Evolutionary conservation across 345 rosid genomes (phyloP).

Genomic region (Mallotus nudiflorus): DNA sequence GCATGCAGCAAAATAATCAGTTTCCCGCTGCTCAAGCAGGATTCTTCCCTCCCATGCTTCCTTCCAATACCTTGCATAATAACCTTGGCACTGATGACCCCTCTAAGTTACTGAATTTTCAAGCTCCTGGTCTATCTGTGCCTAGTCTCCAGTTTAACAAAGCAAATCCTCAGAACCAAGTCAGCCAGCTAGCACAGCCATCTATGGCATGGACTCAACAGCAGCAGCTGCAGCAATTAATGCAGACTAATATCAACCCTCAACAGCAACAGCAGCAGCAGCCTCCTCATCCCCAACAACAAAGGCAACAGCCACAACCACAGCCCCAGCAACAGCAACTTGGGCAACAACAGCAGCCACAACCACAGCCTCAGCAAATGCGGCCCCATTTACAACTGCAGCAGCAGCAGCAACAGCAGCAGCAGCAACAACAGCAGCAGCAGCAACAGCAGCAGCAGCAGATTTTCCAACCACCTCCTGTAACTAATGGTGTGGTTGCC

Average conservation of each 20-base stretch:
- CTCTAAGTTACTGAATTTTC: slow-evolving; percentile 80
- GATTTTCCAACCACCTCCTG: slow-evolving; percentile 36
- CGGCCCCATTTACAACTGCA: slow-evolving; percentile 41
- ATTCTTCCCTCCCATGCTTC: slow-evolving; percentile 54
- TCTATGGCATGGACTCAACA: slow-evolving; percentile 67
- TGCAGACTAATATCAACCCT: slow-evolving; percentile 37
- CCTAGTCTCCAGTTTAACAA: slow-evolving; percentile 66
- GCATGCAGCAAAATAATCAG: slow-evolving; percentile 92
- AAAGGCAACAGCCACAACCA: slow-evolving; percentile 40
- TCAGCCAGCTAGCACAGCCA: slow-evolving; percentile 59
- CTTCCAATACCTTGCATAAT: slow-evolving; percentile 55
- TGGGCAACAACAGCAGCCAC: slow-evolving; percentile 37
- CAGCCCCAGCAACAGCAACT: too few species aligned
- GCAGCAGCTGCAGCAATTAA: slow-evolving; percentile 57
- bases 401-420: too few species aligned
- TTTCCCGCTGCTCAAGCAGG: slow-evolving; percentile 63
- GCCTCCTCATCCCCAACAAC: slow-evolving; percentile 37
- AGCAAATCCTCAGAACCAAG: slow-evolving; percentile 51
- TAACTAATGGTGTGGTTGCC: slow-evolving; percentile 43
- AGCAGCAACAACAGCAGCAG: slow-evolving; percentile 38
- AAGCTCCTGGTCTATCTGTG: slow-evolving; percentile 54
- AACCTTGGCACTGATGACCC: slow-evolving; percentile 68
- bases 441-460: slow-evolving; percentile 38
- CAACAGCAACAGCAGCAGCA: too few species aligned
- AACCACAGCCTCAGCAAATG: slow-evolving; percentile 23